Evolutionary conservation across 305 asterid genomes (phyloP).

Genomic region (Caryopteris hybrid): DNA sequence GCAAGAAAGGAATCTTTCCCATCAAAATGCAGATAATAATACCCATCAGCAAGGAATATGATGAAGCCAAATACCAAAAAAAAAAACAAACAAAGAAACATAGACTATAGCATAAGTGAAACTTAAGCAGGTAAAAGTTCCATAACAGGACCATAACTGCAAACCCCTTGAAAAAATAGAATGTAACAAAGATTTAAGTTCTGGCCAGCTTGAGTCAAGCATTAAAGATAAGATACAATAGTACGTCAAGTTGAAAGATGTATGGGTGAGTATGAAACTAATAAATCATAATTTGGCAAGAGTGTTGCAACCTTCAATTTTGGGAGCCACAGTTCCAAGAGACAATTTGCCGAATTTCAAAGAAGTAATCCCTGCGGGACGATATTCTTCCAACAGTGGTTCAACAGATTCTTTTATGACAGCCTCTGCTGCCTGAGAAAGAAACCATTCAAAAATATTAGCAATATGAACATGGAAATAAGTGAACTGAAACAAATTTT

Average conservation of each 20-base stretch:
- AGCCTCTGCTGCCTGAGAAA: slow-evolving; percentile 88
- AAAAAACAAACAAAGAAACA: no score
- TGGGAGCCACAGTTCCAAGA: slow-evolving; percentile 98
- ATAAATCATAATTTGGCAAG: background rate
- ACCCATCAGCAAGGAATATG: background rate
- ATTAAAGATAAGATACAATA: background rate
- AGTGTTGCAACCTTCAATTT: slow-evolving; percentile 74
- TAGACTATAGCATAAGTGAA: background rate
- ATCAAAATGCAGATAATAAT: background rate
- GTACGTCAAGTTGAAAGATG: slow-evolving; percentile 7
- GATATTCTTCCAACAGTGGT: slow-evolving; percentile 92
- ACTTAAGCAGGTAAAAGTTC: background rate
- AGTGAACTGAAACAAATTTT: background rate
- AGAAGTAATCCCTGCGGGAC: slow-evolving; percentile 82
- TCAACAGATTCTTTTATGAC: slow-evolving; percentile 90
- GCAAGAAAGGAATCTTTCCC: background rate
- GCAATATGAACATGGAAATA: background rate
- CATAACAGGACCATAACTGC: background rate
- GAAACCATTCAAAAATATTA: slow-evolving; percentile 1
- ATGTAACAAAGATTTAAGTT: background rate
- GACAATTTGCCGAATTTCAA: slow-evolving; percentile 86
- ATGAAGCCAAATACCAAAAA: background rate
- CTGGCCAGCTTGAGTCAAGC: slow-evolving; percentile 7
- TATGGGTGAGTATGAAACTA: background rate
- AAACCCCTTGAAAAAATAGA: background rate